A percentile compares a stretch with the other conserved stretches of the same genome.
phyloP scores from a whole-genome alignment of 495 filamentous ascomycete species.

The Aspergillus biplanus region DNA sequence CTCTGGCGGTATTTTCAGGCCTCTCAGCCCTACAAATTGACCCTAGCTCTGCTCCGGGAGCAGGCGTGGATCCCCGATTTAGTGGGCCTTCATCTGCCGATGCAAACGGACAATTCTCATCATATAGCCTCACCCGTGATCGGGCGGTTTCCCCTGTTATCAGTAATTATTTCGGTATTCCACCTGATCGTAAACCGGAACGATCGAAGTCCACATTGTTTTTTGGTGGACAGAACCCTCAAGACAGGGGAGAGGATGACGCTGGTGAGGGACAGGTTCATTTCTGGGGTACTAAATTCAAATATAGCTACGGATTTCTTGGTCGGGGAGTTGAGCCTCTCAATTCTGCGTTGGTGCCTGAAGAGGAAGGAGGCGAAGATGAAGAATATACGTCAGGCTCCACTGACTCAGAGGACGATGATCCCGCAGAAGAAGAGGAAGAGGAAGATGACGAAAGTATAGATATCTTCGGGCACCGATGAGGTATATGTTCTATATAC shows the following conservation, averaged over 20 bases:
- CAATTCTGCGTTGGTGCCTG: conserved; percentile 34
- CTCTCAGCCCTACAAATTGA: conserved; percentile 37
- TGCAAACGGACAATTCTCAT: conserved; percentile 33
- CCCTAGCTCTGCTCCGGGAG: conserved; percentile 35
- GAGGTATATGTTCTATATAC: conserved; percentile 20
- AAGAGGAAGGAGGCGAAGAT: conserved; percentile 41
- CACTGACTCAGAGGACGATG: conserved; percentile 45
- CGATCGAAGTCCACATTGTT: conserved; percentile 39
- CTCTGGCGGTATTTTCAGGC: conserved; percentile 21
- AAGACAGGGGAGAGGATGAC: conserved; percentile 55
- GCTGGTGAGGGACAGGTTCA: conserved; percentile 62
- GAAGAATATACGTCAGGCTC: conserved; percentile 38
- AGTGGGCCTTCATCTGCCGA: conserved; percentile 31
- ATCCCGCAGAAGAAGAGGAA: conserved; percentile 43
- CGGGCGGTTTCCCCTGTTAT: conserved; percentile 45
- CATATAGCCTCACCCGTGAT: conserved; percentile 46
- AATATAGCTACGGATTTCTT: conserved; percentile 47
- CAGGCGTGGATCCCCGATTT: conserved; percentile 33
- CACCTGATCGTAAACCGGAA: conserved; percentile 37
- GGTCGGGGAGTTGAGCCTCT: conserved; percentile 33
- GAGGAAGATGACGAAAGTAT: conserved; percentile 65
- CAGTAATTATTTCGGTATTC: conserved; percentile 52
- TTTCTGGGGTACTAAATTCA: conserved; percentile 64
- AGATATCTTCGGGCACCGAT: conserved; percentile 74
- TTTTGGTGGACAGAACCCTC: conserved; percentile 37